Percentiles rank a stretch among this genome's conserved stretches.
These are phyloP conservation scores for Hymenoscyphus salicellus DNA, from an alignment of 2,329 filamentous ascomycete genomes.

Conservation along the genomic window DNA sequence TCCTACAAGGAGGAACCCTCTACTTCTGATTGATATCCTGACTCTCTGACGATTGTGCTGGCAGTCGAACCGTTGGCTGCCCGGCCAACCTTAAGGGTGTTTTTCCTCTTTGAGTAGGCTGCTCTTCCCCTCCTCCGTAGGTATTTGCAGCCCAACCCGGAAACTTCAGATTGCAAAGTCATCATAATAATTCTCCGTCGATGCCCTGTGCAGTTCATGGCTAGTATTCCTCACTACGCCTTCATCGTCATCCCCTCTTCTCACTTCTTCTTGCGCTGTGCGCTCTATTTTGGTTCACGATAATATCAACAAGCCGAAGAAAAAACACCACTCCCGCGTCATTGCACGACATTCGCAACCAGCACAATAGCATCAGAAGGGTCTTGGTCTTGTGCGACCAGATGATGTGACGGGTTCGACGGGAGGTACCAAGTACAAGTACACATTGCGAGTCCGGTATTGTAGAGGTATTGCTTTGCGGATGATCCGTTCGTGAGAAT, in stretches of 20 bases:
- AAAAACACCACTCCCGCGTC: constrained; percentile 13
- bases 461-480: not conserved
- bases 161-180: constrained; percentile 5
- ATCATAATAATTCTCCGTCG: constrained; percentile 9
- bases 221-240: constrained; percentile 19
- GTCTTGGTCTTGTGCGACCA: constrained; percentile 18
- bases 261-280: constrained; percentile 21
- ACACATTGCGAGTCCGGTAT: not conserved
- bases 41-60: not conserved
- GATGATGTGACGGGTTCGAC: constrained; percentile 1
- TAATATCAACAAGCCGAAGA: constrained; percentile 18
- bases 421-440: not conserved
- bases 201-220: not conserved
- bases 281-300: constrained; percentile 19
- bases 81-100: constrained; percentile 6
- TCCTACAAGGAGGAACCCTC: not conserved
- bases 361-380: constrained; percentile 8
- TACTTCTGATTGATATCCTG: not conserved
- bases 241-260: constrained; percentile 14
- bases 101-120: constrained; percentile 10
- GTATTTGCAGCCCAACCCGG: not conserved
- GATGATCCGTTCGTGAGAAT: constrained; percentile 17
- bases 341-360: constrained; percentile 2
- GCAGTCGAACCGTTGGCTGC: not conserved
- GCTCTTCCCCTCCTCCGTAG: constrained; percentile 3